A percentile compares a stretch with the other conserved stretches of the same genome.
Evolutionary conservation across 108 stramenopile species (phyloP).

Genomic region (Fragilariopsis cylindrus): DNA sequence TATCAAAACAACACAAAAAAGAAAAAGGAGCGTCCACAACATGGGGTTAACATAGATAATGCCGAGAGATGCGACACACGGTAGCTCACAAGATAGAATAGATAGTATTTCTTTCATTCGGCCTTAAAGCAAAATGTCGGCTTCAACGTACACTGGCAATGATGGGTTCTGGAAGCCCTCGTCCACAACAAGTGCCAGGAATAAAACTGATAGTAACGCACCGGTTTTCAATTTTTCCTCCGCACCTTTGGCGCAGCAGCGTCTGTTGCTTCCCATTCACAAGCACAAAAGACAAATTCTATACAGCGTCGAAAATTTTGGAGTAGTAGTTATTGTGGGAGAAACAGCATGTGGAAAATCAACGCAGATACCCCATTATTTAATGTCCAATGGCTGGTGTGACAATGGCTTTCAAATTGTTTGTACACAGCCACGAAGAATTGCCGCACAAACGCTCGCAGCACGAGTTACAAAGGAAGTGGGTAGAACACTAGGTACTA

Average conservation of each 20-base stretch:
- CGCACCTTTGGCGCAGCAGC: constrained; percentile 55
- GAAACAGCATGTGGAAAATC: constrained; percentile 93
- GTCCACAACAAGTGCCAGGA: neutral
- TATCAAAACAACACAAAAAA: too few species aligned
- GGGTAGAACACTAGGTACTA: constrained; percentile 33
- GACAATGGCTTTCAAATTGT: constrained; percentile 69
- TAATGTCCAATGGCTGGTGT: constrained; percentile 88
- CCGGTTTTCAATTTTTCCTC: constrained; percentile 37
- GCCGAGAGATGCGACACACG: too few species aligned
- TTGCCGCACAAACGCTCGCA: constrained; percentile 89
- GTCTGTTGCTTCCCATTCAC: constrained; percentile 76
- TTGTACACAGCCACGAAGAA: constrained; percentile 90
- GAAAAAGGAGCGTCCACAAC: too few species aligned
- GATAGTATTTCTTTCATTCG: too few species aligned
- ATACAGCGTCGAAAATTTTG: constrained; percentile 68
- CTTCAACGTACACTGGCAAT: neutral
- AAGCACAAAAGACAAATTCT: constrained; percentile 81
- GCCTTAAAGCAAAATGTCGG: too few species aligned
- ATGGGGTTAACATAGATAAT: too few species aligned
- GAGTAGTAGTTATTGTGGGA: constrained; percentile 90
- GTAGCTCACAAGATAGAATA: too few species aligned
- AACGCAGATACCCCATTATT: constrained; percentile 94
- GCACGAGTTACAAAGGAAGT: constrained; percentile 79
- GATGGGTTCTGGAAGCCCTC: constrained; percentile 26
- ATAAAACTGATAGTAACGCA: neutral